Base-by-base conservation (phyloP, 2,329 filamentous ascomycete genomes). In the Fusarium euwallaceae region DNA sequence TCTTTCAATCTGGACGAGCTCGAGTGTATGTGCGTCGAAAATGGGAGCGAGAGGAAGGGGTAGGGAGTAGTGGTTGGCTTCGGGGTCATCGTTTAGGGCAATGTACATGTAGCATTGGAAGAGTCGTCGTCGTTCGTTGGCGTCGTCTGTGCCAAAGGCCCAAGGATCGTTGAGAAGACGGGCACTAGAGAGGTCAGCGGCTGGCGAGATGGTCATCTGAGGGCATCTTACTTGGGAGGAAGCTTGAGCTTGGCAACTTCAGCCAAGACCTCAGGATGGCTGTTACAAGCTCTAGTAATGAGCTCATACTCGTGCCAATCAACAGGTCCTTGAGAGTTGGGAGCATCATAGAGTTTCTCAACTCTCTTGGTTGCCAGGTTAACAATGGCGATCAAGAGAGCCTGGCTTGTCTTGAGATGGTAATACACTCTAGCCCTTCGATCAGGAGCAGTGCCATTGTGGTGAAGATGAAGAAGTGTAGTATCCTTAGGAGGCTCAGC, bases 81-180 rank as follows among this genome's bases (percentile, higher is more conserved):
- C 66, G 6, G 16, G 39, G 22, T 75, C 67, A 0, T 73, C 72
- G 20, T 45, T 43, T 17, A 74, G 12, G 6, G 67, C 61, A 3
- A 60, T 59, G 45, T 74, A 74, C 70, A 74, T 74, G 69, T 74
- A 74, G 58, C 72, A 73, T 55, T 74, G 72, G 53, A 74, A 74
- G 24, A 74, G 55, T 16, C 68, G 68, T 20, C 68, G 64, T 51
- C 56, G 29, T 11, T 71, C 68, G 2, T 68, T 61, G 14, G 55
- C 43, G 11, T 61, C 37, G 12, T 71, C 68, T 1, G 68, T 71
- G 11, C 68, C 68, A 51, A 56, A 71, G 6, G 68, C 45, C 68
- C 68, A 71, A 48, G 68, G 68, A 2, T 71, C 68, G 14, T 61
- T 65, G 4, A 56, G n/a, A 3, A 71, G n/a, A 9, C 65, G 68